Conservation (phyloP, 192 early-diverging fungal genomes). For the Backusella luteola region DNA sequence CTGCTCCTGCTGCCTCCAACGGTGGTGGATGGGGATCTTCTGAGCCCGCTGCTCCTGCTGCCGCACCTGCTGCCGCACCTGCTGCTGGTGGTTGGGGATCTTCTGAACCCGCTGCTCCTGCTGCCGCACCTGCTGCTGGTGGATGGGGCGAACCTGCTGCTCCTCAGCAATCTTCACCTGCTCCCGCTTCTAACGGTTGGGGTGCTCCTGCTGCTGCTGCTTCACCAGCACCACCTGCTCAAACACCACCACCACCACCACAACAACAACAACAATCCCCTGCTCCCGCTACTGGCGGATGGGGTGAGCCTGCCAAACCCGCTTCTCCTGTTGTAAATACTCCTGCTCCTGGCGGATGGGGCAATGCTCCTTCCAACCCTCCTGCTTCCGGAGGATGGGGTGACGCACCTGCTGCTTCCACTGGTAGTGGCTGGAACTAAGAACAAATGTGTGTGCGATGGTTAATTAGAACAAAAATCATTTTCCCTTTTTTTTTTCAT, state of each 20-base stretch:
- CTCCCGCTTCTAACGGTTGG: neutral
- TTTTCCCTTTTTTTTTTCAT: neutral
- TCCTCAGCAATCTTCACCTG: neutral
- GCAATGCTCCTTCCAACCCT: neutral
- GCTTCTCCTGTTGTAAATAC: constrained; percentile 7
- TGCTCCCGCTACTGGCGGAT: constrained; percentile 12
- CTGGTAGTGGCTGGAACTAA: neutral
- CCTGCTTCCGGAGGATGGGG: constrained; percentile 3
- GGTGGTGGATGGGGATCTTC: constrained; percentile 14
- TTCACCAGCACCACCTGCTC: neutral
- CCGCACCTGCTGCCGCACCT: constrained; percentile 5
- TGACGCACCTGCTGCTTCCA: neutral
- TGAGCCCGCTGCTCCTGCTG: constrained; percentile 1
- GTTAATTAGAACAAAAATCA: neutral
- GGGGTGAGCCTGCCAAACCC: constrained; percentile 1
- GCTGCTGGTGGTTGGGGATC: constrained; percentile 14
- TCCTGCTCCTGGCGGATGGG: constrained; percentile 14
- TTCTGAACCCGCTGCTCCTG: neutral
- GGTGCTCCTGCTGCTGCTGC: neutral
- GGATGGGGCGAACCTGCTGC: constrained; percentile 20
- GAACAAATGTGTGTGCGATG: neutral
- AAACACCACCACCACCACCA: neutral
- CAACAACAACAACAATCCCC: neutral
- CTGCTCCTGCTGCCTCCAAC: neutral
- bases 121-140: constrained; percentile 2